Evolutionary conservation across 2,329 filamentous ascomycete genomes (phyloP).

Genomic region (Penicillium sp.): DNA sequence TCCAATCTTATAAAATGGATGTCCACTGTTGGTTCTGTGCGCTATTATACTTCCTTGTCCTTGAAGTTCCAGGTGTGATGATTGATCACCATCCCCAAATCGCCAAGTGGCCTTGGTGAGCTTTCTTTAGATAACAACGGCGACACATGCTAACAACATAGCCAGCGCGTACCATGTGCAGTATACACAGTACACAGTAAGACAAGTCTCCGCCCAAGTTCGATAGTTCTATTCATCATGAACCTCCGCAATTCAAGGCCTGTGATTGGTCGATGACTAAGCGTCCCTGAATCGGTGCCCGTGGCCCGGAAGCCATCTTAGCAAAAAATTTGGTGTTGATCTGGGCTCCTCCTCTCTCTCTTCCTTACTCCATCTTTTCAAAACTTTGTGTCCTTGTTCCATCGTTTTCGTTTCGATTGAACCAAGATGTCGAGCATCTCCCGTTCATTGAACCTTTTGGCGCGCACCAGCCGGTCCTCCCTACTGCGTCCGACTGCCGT

Average conservation of each 20-base stretch:
- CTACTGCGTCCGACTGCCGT: constrained; percentile 63
- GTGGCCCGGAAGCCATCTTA: constrained; percentile 8
- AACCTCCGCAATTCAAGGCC: constrained; percentile 29
- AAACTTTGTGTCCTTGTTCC: constrained; percentile 25
- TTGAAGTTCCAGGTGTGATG: neutral
- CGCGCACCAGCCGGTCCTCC: constrained; percentile 75
- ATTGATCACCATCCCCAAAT: neutral
- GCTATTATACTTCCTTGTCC: neutral
- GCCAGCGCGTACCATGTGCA: too few species aligned
- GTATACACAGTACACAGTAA: too few species aligned
- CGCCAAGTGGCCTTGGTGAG: neutral
- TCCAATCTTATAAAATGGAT: too few species aligned
- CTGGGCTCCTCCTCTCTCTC: constrained; percentile 18
- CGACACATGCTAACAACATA: too few species aligned
- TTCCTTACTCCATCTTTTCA: constrained; percentile 30
- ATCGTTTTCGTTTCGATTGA: constrained; percentile 32
- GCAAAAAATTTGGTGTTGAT: constrained; percentile 37
- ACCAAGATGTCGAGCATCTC: constrained; percentile 75
- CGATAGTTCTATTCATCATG: neutral
- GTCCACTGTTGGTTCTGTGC: neutral
- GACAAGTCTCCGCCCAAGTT: too few species aligned
- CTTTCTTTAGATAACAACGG: too few species aligned
- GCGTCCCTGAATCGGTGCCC: constrained; percentile 18
- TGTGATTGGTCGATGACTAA: constrained; percentile 43
- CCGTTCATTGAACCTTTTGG: constrained; percentile 71